Base-by-base conservation (phyloP, 768 basidiomycete genomes). In the Leccinum aurantiacum region DNA sequence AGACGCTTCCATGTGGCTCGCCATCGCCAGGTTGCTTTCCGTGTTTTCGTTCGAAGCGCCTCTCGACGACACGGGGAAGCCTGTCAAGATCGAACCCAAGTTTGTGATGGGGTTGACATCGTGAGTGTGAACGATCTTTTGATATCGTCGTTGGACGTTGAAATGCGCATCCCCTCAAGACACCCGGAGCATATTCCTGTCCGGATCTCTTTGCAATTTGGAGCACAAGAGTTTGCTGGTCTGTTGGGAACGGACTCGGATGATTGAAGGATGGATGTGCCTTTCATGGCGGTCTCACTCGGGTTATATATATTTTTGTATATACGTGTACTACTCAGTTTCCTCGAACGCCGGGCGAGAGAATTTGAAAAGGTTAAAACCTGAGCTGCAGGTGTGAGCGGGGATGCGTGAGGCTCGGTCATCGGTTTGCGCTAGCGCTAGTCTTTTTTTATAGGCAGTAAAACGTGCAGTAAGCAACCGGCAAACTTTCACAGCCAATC, bases 21-120 rank as follows among this genome's bases (percentile, higher is more conserved):
- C 46, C 14, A 27, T 60, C 2, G 58, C 14, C 24, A 61, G 35
- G 33, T 14, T 60, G 19, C 60, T 59, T 27, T 35, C 60, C 6
- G 38, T 50, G 31, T 61, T 59, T 27, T 59, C 60, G 11, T 61
- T 61, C 37, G 38, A 41, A 27, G 47, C 60, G 7, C 60, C 60
- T 2, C 57, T 61, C 29, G 57, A 61, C 4, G 57, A 50, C 8
- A 17, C 27, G 3, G 60, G 60, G 6, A 46, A 19, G 3, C 52
- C 57, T 7, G 22, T 50, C 57, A n/a, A 54, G 53, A 22, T 60
- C 15, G 53, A 33, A 29, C 58, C 60, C 3, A 35, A 25, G 37
- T 61, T 61, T 14, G 53, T 52, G 2, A 14, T 29, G 14, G 60
- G 52, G 31, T 58, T 58, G 10, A 53, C 60, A 2, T 57, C 60